Conservation (phyloP, 78 protist genomes). For the Polysphondylium violaceum region DNA sequence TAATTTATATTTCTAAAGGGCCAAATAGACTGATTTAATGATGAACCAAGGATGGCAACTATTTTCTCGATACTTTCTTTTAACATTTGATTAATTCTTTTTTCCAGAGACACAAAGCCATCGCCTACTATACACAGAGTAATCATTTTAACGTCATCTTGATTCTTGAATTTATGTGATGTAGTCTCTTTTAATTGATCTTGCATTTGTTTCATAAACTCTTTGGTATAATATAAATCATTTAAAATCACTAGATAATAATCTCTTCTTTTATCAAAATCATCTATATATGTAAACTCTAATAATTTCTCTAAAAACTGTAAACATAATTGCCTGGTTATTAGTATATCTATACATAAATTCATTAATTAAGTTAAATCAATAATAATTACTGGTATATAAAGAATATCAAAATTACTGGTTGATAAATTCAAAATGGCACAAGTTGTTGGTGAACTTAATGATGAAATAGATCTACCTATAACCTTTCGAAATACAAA, state of each 20-base stretch:
- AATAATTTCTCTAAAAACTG: conserved; percentile 58
- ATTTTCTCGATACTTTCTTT: conserved; percentile 44
- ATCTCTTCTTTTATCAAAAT: conserved; percentile 70
- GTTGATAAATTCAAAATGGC: conserved; percentile 53
- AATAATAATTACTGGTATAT: conserved; percentile 52
- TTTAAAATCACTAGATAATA: conserved; percentile 45
- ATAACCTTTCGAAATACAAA: conserved; percentile 65
- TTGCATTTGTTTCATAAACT: conserved; percentile 31
- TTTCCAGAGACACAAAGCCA: neutral
- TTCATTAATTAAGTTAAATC: neutral
- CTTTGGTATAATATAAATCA: conserved; percentile 26
- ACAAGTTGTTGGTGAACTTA: conserved; percentile 39
- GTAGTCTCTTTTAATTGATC: conserved; percentile 27
- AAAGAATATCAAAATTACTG: conserved; percentile 37
- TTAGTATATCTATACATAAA: neutral
- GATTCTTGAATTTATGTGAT: conserved; percentile 1
- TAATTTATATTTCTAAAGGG: conserved; percentile 47
- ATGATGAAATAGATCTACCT: conserved; percentile 29
- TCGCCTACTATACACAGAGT: conserved; percentile 46
- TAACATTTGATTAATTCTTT: conserved; percentile 34
- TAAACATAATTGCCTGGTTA: too few relatives aligned
- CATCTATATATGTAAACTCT: conserved; percentile 23
- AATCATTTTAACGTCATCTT: conserved; percentile 55
- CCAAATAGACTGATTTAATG: conserved; percentile 34
- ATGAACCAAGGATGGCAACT: conserved; percentile 1